Evolutionary conservation across 116 monocot genomes (phyloP).

Genomic region (Iris pallida): DNA sequence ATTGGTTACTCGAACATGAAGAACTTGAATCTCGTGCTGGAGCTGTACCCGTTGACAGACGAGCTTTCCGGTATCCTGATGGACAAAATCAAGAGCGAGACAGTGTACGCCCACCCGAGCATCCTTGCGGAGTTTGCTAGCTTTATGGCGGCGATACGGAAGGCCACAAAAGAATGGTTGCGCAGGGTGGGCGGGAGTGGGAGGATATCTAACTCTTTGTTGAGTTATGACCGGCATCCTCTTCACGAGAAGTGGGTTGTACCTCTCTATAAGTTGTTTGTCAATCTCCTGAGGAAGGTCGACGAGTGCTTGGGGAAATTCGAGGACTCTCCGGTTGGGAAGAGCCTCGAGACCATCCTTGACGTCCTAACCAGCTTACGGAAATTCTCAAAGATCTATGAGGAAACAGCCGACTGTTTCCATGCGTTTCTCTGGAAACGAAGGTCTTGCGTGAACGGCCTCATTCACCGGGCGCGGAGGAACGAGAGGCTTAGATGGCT

Average conservation of each 20-base stretch:
- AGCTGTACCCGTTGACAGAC: conserved; percentile 39
- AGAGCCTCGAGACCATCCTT: neutral
- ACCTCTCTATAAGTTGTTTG: conserved; percentile 25
- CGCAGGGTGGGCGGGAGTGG: conserved; percentile 2
- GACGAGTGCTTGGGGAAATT: conserved; percentile 34
- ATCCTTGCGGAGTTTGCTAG: conserved; percentile 47
- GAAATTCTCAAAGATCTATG: conserved; percentile 45
- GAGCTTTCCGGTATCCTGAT: conserved; percentile 36
- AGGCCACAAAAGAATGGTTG: conserved; percentile 14
- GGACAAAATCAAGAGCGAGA: conserved; percentile 11
- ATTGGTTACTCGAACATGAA: too few species aligned
- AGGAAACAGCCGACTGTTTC: conserved; percentile 34
- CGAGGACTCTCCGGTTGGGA: conserved; percentile 16
- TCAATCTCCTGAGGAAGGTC: conserved; percentile 34
- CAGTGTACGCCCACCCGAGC: neutral
- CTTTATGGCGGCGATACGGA: conserved; percentile 37
- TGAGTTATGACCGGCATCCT: neutral
- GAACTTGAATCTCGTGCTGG: neutral
- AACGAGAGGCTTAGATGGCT: conserved; percentile 48
- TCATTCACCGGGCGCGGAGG: conserved; percentile 42
- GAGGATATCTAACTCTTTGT: conserved; percentile 16
- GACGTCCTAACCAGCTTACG: conserved; percentile 6
- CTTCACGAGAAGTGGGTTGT: conserved; percentile 28
- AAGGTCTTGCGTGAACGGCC: conserved; percentile 41
- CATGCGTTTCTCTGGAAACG: conserved; percentile 34